Conservation (phyloP, 139 green algal genomes). For the Chlorella ohadii region DNA sequence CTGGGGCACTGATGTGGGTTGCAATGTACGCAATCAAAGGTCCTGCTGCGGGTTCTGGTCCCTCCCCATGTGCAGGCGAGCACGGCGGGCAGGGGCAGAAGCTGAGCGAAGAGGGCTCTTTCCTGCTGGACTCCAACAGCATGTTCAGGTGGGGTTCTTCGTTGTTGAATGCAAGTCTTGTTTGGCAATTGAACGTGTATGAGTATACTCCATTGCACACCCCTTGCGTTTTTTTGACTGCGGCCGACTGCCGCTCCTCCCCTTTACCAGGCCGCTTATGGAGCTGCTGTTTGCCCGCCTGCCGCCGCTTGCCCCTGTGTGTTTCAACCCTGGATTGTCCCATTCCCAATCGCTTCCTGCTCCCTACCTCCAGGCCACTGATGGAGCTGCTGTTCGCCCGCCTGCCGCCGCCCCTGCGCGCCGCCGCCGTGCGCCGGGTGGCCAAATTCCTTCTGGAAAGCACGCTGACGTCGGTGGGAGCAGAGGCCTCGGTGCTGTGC, state of each 20-base stretch:
- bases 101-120: conserved; percentile 41
- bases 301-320: background rate
- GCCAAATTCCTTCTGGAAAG: conserved; percentile 62
- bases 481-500: conserved; percentile 67
- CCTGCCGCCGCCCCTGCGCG: conserved; percentile 54
- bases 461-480: conserved; percentile 41
- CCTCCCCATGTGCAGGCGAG: conserved; percentile 34
- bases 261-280: conserved; percentile 63
- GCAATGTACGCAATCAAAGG: no score
- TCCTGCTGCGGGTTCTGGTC: no score
- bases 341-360: no score
- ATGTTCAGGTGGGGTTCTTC: conserved; percentile 66
- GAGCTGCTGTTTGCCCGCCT: conserved; percentile 40
- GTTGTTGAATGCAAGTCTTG: no score
- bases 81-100: conserved; percentile 21
- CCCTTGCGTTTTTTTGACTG: background rate
- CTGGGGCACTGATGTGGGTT: no score
- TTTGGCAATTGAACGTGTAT: no score
- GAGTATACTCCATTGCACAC: no score
- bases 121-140: conserved; percentile 65
- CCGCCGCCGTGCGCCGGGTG: conserved; percentile 60
- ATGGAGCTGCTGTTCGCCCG: conserved; percentile 78
- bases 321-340: no score
- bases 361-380: conserved; percentile 46
- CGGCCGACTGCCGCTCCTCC: no score